Conservation (phyloP, 345 rosid genomes). For the Sonneratia alba region DNA sequence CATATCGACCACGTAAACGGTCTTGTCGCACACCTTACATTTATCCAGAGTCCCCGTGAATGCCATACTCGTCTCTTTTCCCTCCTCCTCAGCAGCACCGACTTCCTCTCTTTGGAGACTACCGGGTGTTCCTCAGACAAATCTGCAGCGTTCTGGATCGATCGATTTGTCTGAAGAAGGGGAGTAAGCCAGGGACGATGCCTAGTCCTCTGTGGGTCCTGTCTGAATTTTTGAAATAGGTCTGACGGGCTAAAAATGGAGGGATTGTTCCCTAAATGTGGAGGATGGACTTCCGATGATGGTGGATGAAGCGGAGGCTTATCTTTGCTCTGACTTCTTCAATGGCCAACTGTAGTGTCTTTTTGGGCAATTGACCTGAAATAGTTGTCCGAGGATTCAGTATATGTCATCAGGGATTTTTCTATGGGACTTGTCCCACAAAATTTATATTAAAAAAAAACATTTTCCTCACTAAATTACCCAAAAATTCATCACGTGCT, state of each 20-base stretch:
- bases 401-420: no score
- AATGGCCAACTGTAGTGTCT: background rate
- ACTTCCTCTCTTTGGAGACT: background rate
- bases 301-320: background rate
- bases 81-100: background rate
- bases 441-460: no score
- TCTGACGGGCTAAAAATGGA: background rate
- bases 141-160: background rate
- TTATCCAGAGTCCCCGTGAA: conserved; percentile 46
- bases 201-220: conserved; percentile 30
- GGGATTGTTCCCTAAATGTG: background rate
- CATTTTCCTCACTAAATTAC: no score
- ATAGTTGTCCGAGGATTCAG: background rate
- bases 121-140: conserved; percentile 6
- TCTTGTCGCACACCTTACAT: conserved; percentile 47
- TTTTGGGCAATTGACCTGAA: background rate
- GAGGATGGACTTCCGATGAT: background rate
- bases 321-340: background rate
- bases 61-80: conserved; percentile 15
- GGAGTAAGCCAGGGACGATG: background rate
- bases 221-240: conserved; percentile 9
- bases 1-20: conserved; percentile 39
- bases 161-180: conserved; percentile 2
- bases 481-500: no score
- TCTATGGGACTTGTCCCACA: no score